Percentiles rank a stretch among this genome's conserved stretches.
Conservation (phyloP, 768 basidiomycete species). For the Leucocoprinus sp. region DNA sequence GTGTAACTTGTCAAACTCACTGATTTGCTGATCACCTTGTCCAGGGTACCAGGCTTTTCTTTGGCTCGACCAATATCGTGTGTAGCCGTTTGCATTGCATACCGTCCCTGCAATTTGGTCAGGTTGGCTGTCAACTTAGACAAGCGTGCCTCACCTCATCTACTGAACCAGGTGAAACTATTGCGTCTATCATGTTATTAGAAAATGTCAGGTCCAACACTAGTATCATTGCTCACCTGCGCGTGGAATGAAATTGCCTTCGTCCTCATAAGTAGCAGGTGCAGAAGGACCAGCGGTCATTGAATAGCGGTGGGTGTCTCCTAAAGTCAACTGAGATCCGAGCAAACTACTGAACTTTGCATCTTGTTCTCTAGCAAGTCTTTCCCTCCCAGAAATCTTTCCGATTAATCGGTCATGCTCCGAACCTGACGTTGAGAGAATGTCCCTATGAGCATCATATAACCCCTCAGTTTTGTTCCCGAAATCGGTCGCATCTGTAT, state of each 20-base stretch:
- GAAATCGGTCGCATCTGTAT: conserved; percentile 3
- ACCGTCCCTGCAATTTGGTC: background rate
- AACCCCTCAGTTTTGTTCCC: background rate
- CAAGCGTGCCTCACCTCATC: no score
- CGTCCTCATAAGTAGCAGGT: background rate
- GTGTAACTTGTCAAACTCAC: no score
- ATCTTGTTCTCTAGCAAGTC: conserved; percentile 6
- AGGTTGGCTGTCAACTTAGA: no score
- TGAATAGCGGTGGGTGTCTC: background rate
- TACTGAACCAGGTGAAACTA: no score
- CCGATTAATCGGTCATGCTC: conserved; percentile 3
- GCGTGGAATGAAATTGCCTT: background rate
- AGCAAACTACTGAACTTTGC: background rate
- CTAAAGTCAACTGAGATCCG: background rate
- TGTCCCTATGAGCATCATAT: conserved; percentile 3
- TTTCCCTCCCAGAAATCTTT: background rate
- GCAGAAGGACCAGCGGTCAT: background rate
- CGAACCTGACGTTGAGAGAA: background rate
- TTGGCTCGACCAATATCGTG: background rate
- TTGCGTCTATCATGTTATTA: background rate
- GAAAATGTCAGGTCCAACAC: background rate
- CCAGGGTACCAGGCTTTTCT: background rate
- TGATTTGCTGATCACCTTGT: background rate
- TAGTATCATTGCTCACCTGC: background rate
- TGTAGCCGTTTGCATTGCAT: background rate